A percentile compares a stretch with the other conserved stretches of the same genome.
Evolutionary conservation across 345 rosid genomes (phyloP).

Genomic region (Hibiscus trionum): DNA sequence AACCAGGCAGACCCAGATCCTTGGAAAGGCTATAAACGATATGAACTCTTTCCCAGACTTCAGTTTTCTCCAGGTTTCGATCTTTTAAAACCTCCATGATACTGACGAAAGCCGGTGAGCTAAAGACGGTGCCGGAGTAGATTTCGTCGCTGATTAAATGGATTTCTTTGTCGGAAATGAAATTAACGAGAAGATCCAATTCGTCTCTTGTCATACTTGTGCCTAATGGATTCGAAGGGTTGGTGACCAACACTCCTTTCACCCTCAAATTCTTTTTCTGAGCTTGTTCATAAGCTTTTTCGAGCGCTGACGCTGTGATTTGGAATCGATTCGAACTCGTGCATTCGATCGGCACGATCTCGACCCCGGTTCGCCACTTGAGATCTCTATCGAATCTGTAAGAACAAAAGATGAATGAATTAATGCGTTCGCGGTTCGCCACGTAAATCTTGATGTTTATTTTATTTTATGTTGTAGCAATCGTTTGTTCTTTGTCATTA

Average conservation of each 20-base stretch:
- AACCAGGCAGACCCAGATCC: constrained; percentile 78
- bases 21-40: constrained; percentile 68
- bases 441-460: too few relatives aligned
- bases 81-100: constrained; percentile 60
- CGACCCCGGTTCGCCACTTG: constrained; percentile 59
- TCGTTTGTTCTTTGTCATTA: too few relatives aligned
- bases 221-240: constrained; percentile 82
- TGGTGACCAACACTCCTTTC: constrained; percentile 72
- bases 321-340: constrained; percentile 51
- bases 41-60: constrained; percentile 50
- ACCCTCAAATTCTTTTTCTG: constrained; percentile 46
- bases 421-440: background rate
- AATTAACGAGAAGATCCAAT: constrained; percentile 54
- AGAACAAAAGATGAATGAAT: background rate
- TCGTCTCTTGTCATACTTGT: constrained; percentile 53
- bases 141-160: constrained; percentile 78
- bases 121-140: constrained; percentile 68
- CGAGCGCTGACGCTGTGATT: constrained; percentile 50
- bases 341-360: constrained; percentile 53
- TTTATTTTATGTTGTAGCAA: too few relatives aligned
- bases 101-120: constrained; percentile 50
- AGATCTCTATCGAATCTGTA: constrained; percentile 73
- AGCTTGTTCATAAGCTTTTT: constrained; percentile 62
- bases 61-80: constrained; percentile 35
- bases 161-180: constrained; percentile 43